Base-by-base conservation (phyloP, 495 filamentous ascomycete species). In the Elasticomyces elasticus region DNA sequence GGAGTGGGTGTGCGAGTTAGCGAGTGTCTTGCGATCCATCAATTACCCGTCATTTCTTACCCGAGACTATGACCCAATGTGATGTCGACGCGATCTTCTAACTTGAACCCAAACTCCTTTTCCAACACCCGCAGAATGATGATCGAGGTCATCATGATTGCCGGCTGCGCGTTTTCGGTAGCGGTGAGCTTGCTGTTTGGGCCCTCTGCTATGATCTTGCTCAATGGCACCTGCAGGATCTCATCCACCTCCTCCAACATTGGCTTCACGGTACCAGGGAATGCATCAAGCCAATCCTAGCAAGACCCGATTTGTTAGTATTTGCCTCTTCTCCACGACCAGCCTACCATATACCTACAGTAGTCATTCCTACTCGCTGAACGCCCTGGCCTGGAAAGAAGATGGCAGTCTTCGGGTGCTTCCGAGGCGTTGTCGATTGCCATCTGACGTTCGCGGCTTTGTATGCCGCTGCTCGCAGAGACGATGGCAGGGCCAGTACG, bases 11-110 rank as follows among this genome's bases (percentile, higher is more conserved):
- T n/a, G n/a, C n/a, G n/a, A n/a, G n/a, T n/a, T n/a, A n/a, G n/a
- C n/a, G n/a, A n/a, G n/a, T n/a, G n/a, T n/a, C n/a, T n/a, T n/a
- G n/a, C n/a, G n/a, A n/a, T n/a, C n/a, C n/a, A n/a, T n/a, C n/a
- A n/a, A n/a, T n/a, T n/a, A n/a, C n/a, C n/a, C n/a, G n/a, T n/a
- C n/a, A n/a, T n/a, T n/a, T n/a, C n/a, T n/a, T n/a, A n/a, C n/a
- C 92, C 92, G n/a, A 98, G 73, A 1, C 87, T 94, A 69, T 97
- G 92, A 4, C 92, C 92, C 30, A 97, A 78, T 0, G 86, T 86
- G 27, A 91, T 79, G 65, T 95, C 85, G 1, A 84, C 80, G 19
- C 83, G 70, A 27, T 86, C 79, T 9, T 71, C 66, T 7, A 79
- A 77, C 41, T 81, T 70, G 67, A 97, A 94, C 13, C 76, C 83